Evolutionary conservation across 305 asterid genomes (phyloP).

Genomic region (Fraxinus angustifolia): DNA sequence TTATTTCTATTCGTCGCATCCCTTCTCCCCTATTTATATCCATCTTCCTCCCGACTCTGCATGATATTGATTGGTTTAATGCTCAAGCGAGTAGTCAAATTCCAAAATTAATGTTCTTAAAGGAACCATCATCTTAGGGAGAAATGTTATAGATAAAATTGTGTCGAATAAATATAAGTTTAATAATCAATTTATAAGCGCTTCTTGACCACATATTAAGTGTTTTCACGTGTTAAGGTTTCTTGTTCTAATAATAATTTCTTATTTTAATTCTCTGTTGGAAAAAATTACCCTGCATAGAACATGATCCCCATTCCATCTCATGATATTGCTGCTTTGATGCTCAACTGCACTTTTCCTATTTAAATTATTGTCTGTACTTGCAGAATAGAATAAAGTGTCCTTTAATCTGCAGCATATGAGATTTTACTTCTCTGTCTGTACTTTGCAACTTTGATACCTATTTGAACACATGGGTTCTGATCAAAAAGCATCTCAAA

Average conservation of each 20-base stretch:
- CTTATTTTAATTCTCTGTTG: neutral
- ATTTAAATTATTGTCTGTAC: slow-evolving; percentile 32
- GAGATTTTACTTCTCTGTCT: slow-evolving; percentile 29
- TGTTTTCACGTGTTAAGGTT: neutral
- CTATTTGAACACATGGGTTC: slow-evolving; percentile 28
- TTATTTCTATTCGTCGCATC: neutral
- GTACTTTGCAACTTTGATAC: slow-evolving; percentile 23
- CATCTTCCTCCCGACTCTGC: neutral
- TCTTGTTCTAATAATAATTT: neutral
- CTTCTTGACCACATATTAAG: neutral
- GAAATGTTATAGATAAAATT: neutral
- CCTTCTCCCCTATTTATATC: neutral
- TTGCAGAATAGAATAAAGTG: slow-evolving; percentile 13
- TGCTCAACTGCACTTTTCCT: slow-evolving; percentile 14
- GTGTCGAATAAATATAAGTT: neutral
- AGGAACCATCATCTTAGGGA: neutral
- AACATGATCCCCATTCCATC: slow-evolving; percentile 24
- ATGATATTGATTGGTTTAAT: neutral
- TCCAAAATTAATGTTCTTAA: neutral
- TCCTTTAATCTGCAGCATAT: neutral
- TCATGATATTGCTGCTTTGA: slow-evolving; percentile 33
- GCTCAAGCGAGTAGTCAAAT: neutral
- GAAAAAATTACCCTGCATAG: neutral
- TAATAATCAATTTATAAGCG: neutral
- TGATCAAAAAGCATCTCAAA: slow-evolving; percentile 15